Base-by-base conservation (phyloP, 2,329 filamentous ascomycete genomes). In the Aspergillus sp. region DNA sequence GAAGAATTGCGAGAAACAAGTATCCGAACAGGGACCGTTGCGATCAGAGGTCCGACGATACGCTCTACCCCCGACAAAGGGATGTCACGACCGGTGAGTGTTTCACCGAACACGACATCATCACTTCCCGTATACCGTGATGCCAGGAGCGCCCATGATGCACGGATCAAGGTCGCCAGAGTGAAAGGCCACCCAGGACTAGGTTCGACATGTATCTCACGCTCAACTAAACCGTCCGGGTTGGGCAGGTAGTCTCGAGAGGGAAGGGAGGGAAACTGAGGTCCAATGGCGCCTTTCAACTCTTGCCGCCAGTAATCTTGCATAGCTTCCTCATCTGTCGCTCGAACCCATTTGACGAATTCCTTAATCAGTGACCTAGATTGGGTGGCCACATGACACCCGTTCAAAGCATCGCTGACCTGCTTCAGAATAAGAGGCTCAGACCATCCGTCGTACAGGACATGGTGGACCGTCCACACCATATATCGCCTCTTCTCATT, bases 401-500 rank as follows among this genome's bases (percentile, higher is more conserved):
- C 50, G 14, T 60, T 54, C 47, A 70, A 53, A 4, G 62, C 62
- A 23, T 67, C 58, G 25, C 58, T 64, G 19, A 73, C 66, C 41
- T 70, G 56, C 9, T 71, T 61, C 2, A 74, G 63, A 23, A 74
- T 67, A 2, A 72, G 53, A 4, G 71, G 69, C 53, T 71, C 65
- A 10, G 71, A 75, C 71, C 71, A 74, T n/a, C 78, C 79, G 54
- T 81, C 79, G 56, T 80, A 81, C 4, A 81, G 65, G 11, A 75
- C 77, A 54, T 81, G 78, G 53, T 81, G 79, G 45, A 79, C 71
- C 0, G 78, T 79, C 67, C 76, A 77, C 20, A 80, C 68, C 56
- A 81, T 73, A 51, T 77, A 71, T 13, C 60, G 58, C 45, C 62
- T 67, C 20, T 58, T 59, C 16, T 64, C 56, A 6, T 50, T 55